Conservation (phyloP, 1,139 yeast species). For the Geotrichum reessii region DNA sequence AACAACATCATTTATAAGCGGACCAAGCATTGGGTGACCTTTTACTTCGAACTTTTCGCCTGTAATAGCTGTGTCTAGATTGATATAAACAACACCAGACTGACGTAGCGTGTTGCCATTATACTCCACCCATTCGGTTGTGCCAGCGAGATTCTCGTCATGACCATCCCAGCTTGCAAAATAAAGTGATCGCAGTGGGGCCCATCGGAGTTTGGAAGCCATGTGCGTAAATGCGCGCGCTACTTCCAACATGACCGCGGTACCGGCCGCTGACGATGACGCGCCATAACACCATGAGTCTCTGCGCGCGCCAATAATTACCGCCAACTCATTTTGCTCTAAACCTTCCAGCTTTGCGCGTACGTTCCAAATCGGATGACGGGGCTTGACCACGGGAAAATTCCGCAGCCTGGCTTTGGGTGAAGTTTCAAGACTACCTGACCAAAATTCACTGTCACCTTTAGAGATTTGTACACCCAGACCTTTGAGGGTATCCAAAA, state of each 20-base stretch:
- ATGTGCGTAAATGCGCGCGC: slow-evolving; percentile 66
- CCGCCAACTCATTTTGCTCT: slow-evolving; percentile 70
- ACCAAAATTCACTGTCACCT: slow-evolving; percentile 38
- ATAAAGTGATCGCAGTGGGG: slow-evolving; percentile 73
- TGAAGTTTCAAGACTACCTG: slow-evolving; percentile 38
- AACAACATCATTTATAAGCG: slow-evolving; percentile 42
- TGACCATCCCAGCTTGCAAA: slow-evolving; percentile 86
- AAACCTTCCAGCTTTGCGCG: slow-evolving; percentile 72
- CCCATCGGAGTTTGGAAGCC: slow-evolving; percentile 66
- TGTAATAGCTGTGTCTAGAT: slow-evolving; percentile 66
- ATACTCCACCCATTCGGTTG: slow-evolving; percentile 70
- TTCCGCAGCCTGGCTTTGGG: slow-evolving; percentile 41
- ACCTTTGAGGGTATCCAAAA: slow-evolving; percentile 46
- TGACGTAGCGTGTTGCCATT: slow-evolving; percentile 48
- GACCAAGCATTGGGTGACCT: slow-evolving; percentile 62
- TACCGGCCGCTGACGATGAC: slow-evolving; percentile 66
- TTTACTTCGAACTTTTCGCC: slow-evolving; percentile 55
- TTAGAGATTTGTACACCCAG: slow-evolving; percentile 42
- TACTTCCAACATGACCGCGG: slow-evolving; percentile 65
- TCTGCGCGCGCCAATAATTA: slow-evolving; percentile 79
- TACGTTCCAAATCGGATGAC: slow-evolving; percentile 73
- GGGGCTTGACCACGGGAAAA: slow-evolving; percentile 47
- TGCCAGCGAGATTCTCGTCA: slow-evolving; percentile 77
- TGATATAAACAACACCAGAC: slow-evolving; percentile 69
- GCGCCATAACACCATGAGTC: slow-evolving; percentile 79